Evolutionary conservation across 1,284 basidiomycete species (phyloP), one percentile per base, ranked within the genome.

Genomic region (Trichosporon asahii): DNA sequence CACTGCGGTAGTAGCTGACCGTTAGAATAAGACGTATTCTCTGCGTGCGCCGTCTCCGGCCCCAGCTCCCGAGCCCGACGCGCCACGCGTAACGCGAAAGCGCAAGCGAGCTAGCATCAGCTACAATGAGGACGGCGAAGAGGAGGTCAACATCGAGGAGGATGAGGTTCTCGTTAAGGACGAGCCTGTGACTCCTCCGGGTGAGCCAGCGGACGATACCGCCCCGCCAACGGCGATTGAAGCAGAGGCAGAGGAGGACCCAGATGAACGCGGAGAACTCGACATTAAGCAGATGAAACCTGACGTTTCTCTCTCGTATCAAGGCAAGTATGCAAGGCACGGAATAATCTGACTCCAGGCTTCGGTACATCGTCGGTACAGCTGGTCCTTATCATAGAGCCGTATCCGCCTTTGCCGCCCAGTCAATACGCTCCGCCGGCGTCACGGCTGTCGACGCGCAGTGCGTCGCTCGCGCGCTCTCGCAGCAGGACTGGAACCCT

Each of bases 201-300:
- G 31, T 11, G 64, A 69, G 15, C 33, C 61, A 2, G 67, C 37
- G n/a, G 69, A 67, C 33, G 68, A 70, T n/a, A 49, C 31, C 2
- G 55, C 55, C 5, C 25, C 55, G 1, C 55, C 5, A 49, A 68
- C 40, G 18, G 49, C 63, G 31, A 35, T 18, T 12, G 68, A 69
- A 15, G 68, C 31, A 4, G 44, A 57, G 15, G 63, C 44, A 1
- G 57, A 60, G 7, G 27, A 21, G 2, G 49, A 44, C 0, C 49
- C 46, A 2, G 67, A 69, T 4, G 73, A 72, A 15, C 74, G 72
- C 9, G 72, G 74, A 35, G 79, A 80, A 71, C 69, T 67, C 23
- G 73, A 72, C 40, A 78, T 83, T 74, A 83, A 82, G 68, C 80
- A 83, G 72, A 80, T 77, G 77, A 83, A 83, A 68, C 81, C 79